These are phyloP conservation scores for Carex kokanica DNA, from an alignment of 176 grass and related monocot genomes.

Conservation along the genomic window DNA sequence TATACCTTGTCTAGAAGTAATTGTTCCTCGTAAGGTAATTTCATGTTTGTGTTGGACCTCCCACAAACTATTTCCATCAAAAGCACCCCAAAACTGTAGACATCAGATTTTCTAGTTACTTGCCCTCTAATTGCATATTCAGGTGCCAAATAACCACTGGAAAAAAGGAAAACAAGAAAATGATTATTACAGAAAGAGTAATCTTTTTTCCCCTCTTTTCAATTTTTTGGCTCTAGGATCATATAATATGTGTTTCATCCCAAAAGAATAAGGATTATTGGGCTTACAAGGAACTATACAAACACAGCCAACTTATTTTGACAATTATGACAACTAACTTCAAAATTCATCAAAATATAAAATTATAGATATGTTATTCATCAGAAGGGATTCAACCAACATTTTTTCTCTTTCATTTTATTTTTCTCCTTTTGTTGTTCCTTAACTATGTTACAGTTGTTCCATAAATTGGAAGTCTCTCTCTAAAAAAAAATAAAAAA, in stretches of 20 bases:
- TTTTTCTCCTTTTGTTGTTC: neutral
- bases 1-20: conserved; percentile 70
- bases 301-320: neutral
- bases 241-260: neutral
- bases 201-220: neutral
- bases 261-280: neutral
- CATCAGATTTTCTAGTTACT: conserved; percentile 74
- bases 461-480: neutral
- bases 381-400: neutral
- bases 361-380: neutral
- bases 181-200: neutral
- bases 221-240: neutral
- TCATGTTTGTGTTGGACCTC: conserved; percentile 64
- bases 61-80: conserved; percentile 67
- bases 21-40: conserved; percentile 59
- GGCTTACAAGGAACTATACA: too few species aligned
- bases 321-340: neutral
- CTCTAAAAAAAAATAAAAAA: neutral
- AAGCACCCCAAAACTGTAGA: conserved; percentile 73
- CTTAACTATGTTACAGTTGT: neutral
- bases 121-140: conserved; percentile 81
- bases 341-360: neutral
- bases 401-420: neutral
- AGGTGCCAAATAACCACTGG: conserved; percentile 74
- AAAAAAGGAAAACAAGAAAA: conserved; percentile 6